A percentile compares a stretch with the other conserved stretches of the same genome.
phyloP scores from a whole-genome alignment of 2,329 filamentous ascomycete species.

The Orbilia blumenaviensis region DNA sequence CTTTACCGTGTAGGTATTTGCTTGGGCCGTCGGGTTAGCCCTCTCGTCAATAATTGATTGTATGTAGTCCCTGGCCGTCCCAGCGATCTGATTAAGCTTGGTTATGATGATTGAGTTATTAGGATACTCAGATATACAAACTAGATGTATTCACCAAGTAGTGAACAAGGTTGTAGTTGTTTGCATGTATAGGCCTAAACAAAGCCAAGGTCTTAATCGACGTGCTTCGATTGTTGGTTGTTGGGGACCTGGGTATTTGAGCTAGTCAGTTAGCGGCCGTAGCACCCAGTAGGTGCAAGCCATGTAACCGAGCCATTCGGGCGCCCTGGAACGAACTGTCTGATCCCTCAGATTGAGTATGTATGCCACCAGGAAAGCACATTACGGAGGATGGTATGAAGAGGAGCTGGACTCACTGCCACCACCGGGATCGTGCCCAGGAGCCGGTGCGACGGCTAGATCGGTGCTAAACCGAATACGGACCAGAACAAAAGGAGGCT shows the following conservation, averaged over 20 bases:
- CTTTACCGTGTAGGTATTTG: conserved; percentile 34
- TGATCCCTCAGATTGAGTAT: conserved; percentile 31
- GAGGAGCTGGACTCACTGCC: conserved; percentile 37
- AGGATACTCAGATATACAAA: not conserved
- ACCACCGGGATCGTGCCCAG: conserved; percentile 45
- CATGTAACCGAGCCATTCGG: conserved; percentile 52
- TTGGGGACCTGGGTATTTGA: conserved; percentile 23
- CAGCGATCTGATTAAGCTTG: not conserved
- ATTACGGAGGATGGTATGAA: not conserved
- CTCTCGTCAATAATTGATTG: conserved; percentile 5
- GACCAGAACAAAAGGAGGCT: conserved; percentile 50
- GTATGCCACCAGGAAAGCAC: not conserved
- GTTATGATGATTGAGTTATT: not conserved
- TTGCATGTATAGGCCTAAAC: not conserved
- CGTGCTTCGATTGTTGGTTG: conserved; percentile 16
- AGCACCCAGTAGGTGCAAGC: conserved; percentile 21
- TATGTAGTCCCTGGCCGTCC: not conserved
- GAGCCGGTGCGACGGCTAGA: conserved; percentile 52
- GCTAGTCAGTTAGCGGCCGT: conserved; percentile 51
- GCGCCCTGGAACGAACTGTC: conserved; percentile 31
- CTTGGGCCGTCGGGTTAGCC: conserved; percentile 38
- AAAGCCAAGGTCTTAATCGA: conserved; percentile 15
- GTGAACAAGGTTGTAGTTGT: conserved; percentile 10
- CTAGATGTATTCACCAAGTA: not conserved
- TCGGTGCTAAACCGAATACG: conserved; percentile 51